Conservation (phyloP, 1,139 yeast genomes). For the Casaregolazyma suthepensis region DNA sequence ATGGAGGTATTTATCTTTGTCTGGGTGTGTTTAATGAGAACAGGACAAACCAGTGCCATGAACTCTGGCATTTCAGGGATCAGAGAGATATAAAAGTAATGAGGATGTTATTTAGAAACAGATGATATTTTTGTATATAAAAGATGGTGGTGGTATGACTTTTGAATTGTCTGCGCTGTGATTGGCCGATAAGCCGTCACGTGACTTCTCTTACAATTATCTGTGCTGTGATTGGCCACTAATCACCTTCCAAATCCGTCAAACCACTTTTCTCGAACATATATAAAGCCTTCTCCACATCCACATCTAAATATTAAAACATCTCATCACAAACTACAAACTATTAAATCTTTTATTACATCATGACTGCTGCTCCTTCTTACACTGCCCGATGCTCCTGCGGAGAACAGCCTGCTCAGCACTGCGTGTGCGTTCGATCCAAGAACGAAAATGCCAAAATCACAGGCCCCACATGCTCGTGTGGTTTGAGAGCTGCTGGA, state of each 20-base stretch:
- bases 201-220: background rate
- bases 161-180: background rate
- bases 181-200: background rate
- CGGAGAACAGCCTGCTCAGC: constrained; percentile 36
- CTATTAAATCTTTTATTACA: background rate
- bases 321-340: too few relatives aligned
- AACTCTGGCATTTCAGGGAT: background rate
- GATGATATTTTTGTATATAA: background rate
- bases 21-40: background rate
- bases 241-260: background rate
- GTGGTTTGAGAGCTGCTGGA: constrained; percentile 36
- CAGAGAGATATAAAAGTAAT: background rate
- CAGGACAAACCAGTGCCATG: background rate
- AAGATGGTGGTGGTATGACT: too few relatives aligned
- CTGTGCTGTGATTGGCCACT: background rate
- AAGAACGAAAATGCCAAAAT: constrained; percentile 31
- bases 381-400: constrained; percentile 37
- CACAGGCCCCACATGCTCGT: constrained; percentile 33
- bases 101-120: background rate
- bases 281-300: background rate
- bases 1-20: background rate
- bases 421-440: constrained; percentile 35
- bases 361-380: background rate
- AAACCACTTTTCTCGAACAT: background rate
- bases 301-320: background rate